Percentiles rank a stretch among this genome's conserved stretches.
Evolutionary conservation across 768 basidiomycete genomes (phyloP).

Genomic region (Boletus subcaerulescens): DNA sequence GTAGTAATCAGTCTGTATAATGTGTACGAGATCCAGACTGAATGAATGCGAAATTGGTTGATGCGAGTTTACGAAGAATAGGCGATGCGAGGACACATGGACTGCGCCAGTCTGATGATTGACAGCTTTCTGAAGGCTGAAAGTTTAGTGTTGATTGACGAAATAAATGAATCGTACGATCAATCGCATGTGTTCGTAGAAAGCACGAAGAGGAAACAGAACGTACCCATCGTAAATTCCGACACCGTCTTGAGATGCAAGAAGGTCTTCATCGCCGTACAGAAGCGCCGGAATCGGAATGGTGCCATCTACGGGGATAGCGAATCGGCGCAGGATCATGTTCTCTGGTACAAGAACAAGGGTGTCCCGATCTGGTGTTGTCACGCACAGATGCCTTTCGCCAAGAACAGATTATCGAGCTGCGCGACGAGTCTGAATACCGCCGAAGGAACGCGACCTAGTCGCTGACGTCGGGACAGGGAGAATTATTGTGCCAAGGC

Average conservation of each 20-base stretch:
- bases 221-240: conserved; percentile 92
- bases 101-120: conserved; percentile 73
- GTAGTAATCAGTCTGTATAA: conserved; percentile 83
- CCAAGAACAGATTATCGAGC: neutral
- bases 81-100: conserved; percentile 75
- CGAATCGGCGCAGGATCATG: conserved; percentile 58
- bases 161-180: conserved; percentile 15
- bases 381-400: neutral
- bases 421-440: conserved; percentile 3
- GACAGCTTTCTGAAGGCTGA: conserved; percentile 78
- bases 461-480: conserved; percentile 5
- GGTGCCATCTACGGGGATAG: conserved; percentile 62
- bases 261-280: conserved; percentile 76
- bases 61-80: conserved; percentile 72
- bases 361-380: neutral
- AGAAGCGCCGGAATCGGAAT: conserved; percentile 76
- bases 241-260: conserved; percentile 71
- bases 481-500: conserved; percentile 2
- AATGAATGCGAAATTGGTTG: conserved; percentile 59
- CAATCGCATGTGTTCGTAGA: conserved; percentile 17
- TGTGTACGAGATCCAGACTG: conserved; percentile 56
- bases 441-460: conserved; percentile 6
- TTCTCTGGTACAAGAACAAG: conserved; percentile 1
- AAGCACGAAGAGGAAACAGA: conserved; percentile 6
- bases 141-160: conserved; percentile 32